Percentiles rank a stretch among this genome's conserved stretches.
These are phyloP conservation scores for Camelina sativa DNA, from an alignment of 345 rosid genomes.

Conservation along the genomic window DNA sequence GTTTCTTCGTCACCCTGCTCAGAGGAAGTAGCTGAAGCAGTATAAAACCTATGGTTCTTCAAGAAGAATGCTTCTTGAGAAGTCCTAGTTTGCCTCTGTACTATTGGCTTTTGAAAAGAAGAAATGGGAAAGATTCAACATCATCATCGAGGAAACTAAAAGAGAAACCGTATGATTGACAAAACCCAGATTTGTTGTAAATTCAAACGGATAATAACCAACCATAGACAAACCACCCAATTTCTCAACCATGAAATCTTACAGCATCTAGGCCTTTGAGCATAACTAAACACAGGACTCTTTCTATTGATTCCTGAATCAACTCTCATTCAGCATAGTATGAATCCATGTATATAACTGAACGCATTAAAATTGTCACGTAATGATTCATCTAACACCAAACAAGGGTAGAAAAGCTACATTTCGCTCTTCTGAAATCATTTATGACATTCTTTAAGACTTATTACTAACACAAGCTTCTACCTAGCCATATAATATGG, in stretches of 20 bases:
- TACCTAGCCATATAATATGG: slow-evolving; percentile 10
- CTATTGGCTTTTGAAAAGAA: slow-evolving; percentile 1
- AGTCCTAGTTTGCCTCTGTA: slow-evolving; percentile 42
- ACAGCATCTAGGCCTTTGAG: slow-evolving; percentile 2
- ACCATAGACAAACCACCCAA: neutral
- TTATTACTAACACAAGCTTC: slow-evolving; percentile 4
- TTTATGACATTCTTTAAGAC: slow-evolving; percentile 2
- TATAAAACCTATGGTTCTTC: slow-evolving; percentile 51
- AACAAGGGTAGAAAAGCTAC: neutral
- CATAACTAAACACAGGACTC: slow-evolving; percentile 5
- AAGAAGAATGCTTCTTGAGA: slow-evolving; percentile 49
- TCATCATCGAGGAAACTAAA: slow-evolving; percentile 1
- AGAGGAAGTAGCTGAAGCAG: slow-evolving; percentile 45
- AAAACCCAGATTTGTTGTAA: neutral
- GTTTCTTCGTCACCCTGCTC: slow-evolving; percentile 49
- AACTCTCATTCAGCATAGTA: neutral
- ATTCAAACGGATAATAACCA: neutral
- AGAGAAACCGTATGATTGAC: neutral
- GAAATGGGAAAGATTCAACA: slow-evolving; percentile 21
- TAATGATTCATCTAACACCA: slow-evolving; percentile 1
- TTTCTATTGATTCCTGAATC: neutral
- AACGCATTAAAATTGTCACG: neutral
- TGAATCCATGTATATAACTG: neutral
- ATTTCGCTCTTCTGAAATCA: slow-evolving; percentile 9
- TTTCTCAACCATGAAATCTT: neutral